A percentile compares a stretch with the other conserved stretches of the same genome.
These are phyloP conservation scores for Lantana camara DNA, from an alignment of 257 asterid species.

Conservation along the genomic window DNA sequence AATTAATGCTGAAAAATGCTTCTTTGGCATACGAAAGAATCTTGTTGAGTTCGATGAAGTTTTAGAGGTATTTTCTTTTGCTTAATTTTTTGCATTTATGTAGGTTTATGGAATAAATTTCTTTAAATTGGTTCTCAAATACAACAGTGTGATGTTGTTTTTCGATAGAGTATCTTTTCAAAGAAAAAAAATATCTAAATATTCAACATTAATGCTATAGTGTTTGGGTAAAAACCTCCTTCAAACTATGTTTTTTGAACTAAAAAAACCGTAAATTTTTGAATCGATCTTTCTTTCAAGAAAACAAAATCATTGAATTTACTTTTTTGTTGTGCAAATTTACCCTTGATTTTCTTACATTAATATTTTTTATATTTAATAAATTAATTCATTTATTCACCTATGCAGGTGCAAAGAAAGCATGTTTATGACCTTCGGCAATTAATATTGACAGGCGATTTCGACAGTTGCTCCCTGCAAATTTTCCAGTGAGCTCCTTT, in stretches of 20 bases:
- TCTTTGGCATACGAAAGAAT: conserved; percentile 88
- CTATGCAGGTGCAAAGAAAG: conserved; percentile 87
- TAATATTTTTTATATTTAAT: not conserved
- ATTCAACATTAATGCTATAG: not conserved
- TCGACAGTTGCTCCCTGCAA: conserved; percentile 85
- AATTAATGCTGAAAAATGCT: conserved; percentile 90
- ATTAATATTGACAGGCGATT: conserved; percentile 74
- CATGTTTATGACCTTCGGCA: conserved; percentile 97
- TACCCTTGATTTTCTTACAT: no score
- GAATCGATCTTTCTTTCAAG: no score
- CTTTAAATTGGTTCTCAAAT: no score
- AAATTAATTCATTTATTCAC: conserved; percentile 15
- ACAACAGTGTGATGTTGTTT: no score
- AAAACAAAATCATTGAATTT: no score
- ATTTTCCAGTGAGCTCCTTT: conserved; percentile 73
- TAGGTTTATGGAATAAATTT: no score
- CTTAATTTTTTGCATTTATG: not conserved
- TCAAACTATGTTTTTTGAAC: no score
- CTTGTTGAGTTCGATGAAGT: conserved; percentile 99
- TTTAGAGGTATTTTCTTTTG: conserved; percentile 69
- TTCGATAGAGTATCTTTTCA: not conserved
- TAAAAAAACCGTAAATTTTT: no score
- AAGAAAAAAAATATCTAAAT: not conserved
- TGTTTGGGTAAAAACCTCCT: no score
- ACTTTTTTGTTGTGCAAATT: no score